Base-by-base conservation (phyloP, 495 filamentous ascomycete genomes). In the Rusavskia elegans region DNA sequence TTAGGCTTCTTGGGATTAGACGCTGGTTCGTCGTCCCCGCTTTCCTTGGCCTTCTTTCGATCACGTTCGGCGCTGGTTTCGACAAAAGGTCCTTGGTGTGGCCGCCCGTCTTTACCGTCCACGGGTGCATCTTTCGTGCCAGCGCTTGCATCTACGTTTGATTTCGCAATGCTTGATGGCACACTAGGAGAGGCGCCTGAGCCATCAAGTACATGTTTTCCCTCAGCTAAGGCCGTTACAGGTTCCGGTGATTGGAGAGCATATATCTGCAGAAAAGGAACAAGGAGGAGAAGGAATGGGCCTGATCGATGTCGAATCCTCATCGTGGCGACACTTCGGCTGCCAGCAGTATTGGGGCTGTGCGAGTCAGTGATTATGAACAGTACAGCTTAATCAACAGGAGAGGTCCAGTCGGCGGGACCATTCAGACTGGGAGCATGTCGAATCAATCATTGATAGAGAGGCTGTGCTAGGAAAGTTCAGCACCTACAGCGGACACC, bases 101-200 rank as follows among this genome's bases (percentile, higher is more conserved):
- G 92, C 71, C 88, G 89, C 25, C 92, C 92, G 74, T 98, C 92
- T 56, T 87, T 84, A 35, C 92, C 93, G 64, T 98, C 92, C 6
- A 97, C 84, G 1, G 93, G 92, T 56, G 87, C 87, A 71, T 92
- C 81, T 68, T 85, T 87, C 54, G 86, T 89, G 46, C 85, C 86
- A 56, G 72, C 54, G 5, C 68, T 71, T 49, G 58, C 48, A 51
- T 66, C 63, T 23, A 65, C 64, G 37, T 69, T 68, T 48, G 58
- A 55, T 56, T 66, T 65, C 9, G 49, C 29, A 42, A 36, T 25
- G 54, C 41, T 46, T 25, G 44, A 49, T 19, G 50, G 50, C 6
- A 44, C 37, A 30, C 41, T 56, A 11, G 51, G 37, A 13, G 51
- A 53, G 9, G 57, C 44, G 25, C 35, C 51, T 53, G 40, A 20